Percentiles rank a stretch among this genome's conserved stretches.
phyloP scores from a whole-genome alignment of 1,284 basidiomycete genomes.

The Cystobasidium pallidum region DNA sequence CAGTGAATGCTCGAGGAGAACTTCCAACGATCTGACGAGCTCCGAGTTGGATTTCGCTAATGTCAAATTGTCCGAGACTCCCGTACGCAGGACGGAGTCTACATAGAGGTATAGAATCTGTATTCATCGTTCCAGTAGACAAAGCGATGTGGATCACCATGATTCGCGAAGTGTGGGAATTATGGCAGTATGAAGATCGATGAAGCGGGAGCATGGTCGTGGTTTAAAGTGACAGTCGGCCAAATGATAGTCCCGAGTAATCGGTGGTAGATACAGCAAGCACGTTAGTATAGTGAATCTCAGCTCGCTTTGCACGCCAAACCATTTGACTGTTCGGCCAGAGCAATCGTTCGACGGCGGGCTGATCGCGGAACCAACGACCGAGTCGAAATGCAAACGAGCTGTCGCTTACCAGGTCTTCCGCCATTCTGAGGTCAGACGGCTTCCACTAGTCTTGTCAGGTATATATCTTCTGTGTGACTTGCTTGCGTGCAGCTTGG shows the following conservation, averaged over 20 bases:
- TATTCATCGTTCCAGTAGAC: no score
- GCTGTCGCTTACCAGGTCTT: constrained; percentile 32
- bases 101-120: constrained; percentile 41
- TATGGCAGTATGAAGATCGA: neutral
- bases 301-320: no score
- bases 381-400: neutral
- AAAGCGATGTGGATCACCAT: no score
- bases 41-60: constrained; percentile 41
- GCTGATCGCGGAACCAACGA: neutral
- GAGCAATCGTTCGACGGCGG: no score
- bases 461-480: neutral
- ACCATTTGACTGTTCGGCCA: no score
- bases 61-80: constrained; percentile 30
- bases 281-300: no score
- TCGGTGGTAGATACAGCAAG: neutral
- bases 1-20: constrained; percentile 33
- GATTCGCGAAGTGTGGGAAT: neutral
- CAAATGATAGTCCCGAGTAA: no score
- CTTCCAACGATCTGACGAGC: constrained; percentile 40
- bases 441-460: neutral
- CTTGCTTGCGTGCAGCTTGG: neutral
- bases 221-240: no score
- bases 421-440: constrained; percentile 1
- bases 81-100: constrained; percentile 40
- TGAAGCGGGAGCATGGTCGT: neutral